A percentile compares a stretch with the other conserved stretches of the same genome.
Evolutionary conservation across 2,329 filamentous ascomycete genomes (phyloP).

Genomic region (Cladophialophora immunda): DNA sequence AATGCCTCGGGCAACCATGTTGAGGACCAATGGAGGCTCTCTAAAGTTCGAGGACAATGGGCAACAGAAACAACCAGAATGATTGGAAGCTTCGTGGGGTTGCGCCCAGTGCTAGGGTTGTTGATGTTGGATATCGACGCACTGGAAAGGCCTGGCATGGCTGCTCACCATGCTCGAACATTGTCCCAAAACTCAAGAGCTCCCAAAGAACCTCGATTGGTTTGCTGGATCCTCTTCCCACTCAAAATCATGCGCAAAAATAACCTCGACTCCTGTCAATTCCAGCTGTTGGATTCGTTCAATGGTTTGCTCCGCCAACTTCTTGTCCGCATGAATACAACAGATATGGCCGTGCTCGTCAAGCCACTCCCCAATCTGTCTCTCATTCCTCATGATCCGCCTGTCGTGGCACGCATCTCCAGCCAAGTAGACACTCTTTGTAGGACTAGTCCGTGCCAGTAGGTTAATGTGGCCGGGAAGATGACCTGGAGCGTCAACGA

Average conservation of each 20-base stretch:
- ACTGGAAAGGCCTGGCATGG: not conserved
- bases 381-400: conserved; percentile 44
- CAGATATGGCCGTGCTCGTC: conserved; percentile 41
- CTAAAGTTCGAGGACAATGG: not conserved
- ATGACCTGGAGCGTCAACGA: conserved; percentile 46
- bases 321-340: conserved; percentile 45
- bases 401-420: conserved; percentile 48
- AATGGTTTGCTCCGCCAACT: conserved; percentile 41
- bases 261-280: conserved; percentile 41
- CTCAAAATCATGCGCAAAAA: conserved; percentile 45
- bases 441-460: conserved; percentile 34
- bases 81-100: not conserved
- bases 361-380: conserved; percentile 43
- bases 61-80: not conserved
- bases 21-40: not conserved
- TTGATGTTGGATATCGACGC: not conserved
- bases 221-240: conserved; percentile 41
- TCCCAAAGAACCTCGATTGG: conserved; percentile 33
- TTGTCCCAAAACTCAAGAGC: conserved; percentile 8
- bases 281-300: conserved; percentile 39
- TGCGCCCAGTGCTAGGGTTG: conserved; percentile 5
- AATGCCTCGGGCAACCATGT: not conserved
- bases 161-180: conserved; percentile 3
- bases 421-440: conserved; percentile 43
- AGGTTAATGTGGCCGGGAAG: conserved; percentile 47